Evolutionary conservation across 768 basidiomycete species (phyloP), one percentile per base, ranked within the genome.

Genomic region (Leucogyrophana mollusca): DNA sequence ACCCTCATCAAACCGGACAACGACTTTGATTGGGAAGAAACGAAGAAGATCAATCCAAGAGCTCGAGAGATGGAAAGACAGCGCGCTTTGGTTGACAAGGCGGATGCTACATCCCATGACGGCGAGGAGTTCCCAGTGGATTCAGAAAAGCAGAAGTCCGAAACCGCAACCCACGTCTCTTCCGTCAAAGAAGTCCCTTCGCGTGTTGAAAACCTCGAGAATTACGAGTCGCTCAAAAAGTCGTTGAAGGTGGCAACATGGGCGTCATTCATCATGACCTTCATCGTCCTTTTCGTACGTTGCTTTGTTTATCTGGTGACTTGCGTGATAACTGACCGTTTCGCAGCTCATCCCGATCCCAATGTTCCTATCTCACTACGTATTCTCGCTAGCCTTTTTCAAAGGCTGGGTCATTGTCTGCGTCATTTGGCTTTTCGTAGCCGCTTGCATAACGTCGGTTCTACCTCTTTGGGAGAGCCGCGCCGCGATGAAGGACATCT

Each of bases 1-100:
- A 54, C 53, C 10, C 46, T 54, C 35, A 52, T 54, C 27, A 54
- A 52, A 21, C 51, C 53, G n/a, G 53, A 54, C 41, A 52, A 54
- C 11, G 46, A 45, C 13, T 52, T 54, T 24, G 53, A 54, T 43
- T 54, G 53, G 51, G 52, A 51, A 22, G 51, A 37, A n/a, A 54
- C 53, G 14, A 54, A 52, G 25, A 47, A 44, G 21, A 54, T 54
- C 24, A 52, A 54, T 20, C 51, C 43, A 34, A 33, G 46, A 38
- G 53, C 24, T 22, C 39, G 46, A 36, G 46, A 52, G 30, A 45
- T 52, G 32, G 46, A 48, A 14, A 44, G 25, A 48, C 38, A 41
- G 23, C 36, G 33, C 32, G 39, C 46, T 3, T 17, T 21, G 16
- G 0, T 43, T 5, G 13, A 17, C 8, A 45, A 45, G 18, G 46